Base-by-base conservation (phyloP, 2,329 filamentous ascomycete species). In the Ceratocystis destructans region DNA sequence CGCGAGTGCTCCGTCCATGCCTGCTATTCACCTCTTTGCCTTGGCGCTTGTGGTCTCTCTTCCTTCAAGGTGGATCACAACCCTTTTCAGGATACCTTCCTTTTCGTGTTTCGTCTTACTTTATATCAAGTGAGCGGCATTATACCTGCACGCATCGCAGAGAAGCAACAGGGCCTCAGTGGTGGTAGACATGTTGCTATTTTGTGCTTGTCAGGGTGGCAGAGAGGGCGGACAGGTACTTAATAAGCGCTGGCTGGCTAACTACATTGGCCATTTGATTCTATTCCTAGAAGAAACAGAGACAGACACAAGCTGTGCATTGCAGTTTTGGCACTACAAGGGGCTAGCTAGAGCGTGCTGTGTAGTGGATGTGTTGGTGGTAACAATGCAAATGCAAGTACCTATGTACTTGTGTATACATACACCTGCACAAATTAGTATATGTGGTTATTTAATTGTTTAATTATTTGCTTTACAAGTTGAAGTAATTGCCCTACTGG, bases 31-130 rank as follows among this genome's bases (percentile, higher is more conserved):
- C 5, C 20, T 48, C 20, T 48, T n/a, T 25, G 20, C 50, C 3
- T 25, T 25, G 20, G n/a, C 25, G n/a, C 50, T 20, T 41, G 37
- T 41, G 37, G 37, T 41, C 25, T 6, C 12, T 25, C 28, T 8
- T 55, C 50, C n/a, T 15, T 25, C 50, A 31, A 57, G 53, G 28
- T n/a, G 25, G 31, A 57, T 57, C 53, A 31, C 15, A 1, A 8
- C n/a, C 53, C 53, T 57, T 31, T 33, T 57, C 4, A 31, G 53
- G 25, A 57, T 57, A 5, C 17, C 55, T 59, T 37, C 28, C 7
- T 37, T 41, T 37, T 59, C 55, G 55, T 59, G 55, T 37, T 25
- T 59, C 53, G 53, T 57, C 53, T 57, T 57, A 57, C 48, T 20
- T 53, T 53, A 25, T 25, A 53, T 41, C 37, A 41, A 41, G 48